Evolutionary conservation across 805 yeast species (phyloP).

Genomic region (Cyberlindnera veronae): DNA sequence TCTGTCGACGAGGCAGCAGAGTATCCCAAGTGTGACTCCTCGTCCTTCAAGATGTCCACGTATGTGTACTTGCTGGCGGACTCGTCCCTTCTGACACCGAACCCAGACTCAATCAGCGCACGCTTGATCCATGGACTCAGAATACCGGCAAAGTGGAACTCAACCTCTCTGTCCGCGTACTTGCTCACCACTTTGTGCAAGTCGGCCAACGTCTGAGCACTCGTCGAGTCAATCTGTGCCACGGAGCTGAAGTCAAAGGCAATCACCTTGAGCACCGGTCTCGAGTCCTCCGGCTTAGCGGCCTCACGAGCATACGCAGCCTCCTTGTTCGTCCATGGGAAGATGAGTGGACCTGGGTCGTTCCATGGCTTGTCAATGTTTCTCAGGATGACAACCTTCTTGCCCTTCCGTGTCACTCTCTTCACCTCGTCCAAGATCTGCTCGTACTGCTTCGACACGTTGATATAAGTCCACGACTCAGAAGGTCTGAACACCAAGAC

Average conservation of each 20-base stretch:
- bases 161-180: constrained; percentile 80
- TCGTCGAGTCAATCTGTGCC: constrained; percentile 73
- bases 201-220: constrained; percentile 75
- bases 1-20: constrained; percentile 58
- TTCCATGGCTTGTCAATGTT: constrained; percentile 79
- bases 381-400: constrained; percentile 31
- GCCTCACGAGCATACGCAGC: constrained; percentile 19
- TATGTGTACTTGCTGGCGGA: constrained; percentile 28
- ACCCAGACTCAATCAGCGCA: constrained; percentile 70
- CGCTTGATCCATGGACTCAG: constrained; percentile 84
- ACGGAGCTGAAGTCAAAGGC: constrained; percentile 83
- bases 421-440: constrained; percentile 64
- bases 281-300: constrained; percentile 35
- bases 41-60: constrained; percentile 24
- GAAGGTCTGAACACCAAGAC: constrained; percentile 80
- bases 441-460: constrained; percentile 72
- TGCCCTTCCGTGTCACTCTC: constrained; percentile 57
- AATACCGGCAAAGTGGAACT: constrained; percentile 85
- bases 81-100: constrained; percentile 61
- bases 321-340: constrained; percentile 25
- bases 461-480: constrained; percentile 80
- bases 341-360: constrained; percentile 66
- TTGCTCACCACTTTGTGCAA: constrained; percentile 65
- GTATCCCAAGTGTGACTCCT: constrained; percentile 33
- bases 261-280: constrained; percentile 68